A percentile compares a stretch with the other conserved stretches of the same genome.
phyloP scores from a whole-genome alignment of 768 basidiomycete species.

The Exidia glandulosa region DNA sequence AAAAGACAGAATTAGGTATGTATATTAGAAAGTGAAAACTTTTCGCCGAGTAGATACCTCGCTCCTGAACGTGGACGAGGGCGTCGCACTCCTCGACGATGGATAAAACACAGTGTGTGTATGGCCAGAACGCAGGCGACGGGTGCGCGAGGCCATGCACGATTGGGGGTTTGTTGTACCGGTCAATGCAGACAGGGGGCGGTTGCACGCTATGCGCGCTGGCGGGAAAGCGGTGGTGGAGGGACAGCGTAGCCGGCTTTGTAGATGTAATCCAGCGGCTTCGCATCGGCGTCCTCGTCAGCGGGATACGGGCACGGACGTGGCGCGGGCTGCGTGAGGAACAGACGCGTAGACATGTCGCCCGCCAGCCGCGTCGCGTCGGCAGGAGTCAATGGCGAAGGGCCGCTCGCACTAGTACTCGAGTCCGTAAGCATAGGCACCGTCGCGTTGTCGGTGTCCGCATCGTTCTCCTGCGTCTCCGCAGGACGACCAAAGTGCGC shows the following conservation, averaged over 20 bases:
- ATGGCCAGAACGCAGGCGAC: neutral
- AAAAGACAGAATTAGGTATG: too few species aligned
- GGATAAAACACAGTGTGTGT: neutral
- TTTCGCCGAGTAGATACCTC: neutral
- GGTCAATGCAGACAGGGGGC: neutral
- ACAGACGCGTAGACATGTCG: neutral
- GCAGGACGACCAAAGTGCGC: neutral
- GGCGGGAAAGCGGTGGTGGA: neutral
- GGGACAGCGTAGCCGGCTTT: neutral
- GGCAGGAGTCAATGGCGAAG: neutral
- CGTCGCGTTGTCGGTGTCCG: neutral
- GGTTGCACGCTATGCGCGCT: too few species aligned
- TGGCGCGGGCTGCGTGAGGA: neutral
- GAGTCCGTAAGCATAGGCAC: neutral
- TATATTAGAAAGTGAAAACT: too few species aligned
- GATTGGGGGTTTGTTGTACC: too few species aligned
- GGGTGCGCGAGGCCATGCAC: neutral
- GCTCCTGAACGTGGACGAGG: neutral
- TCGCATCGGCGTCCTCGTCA: neutral
- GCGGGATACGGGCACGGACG: neutral
- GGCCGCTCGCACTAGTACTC: neutral
- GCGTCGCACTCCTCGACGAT: neutral
- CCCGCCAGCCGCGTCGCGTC: neutral
- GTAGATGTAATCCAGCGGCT: neutral
- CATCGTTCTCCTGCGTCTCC: neutral